Evolutionary conservation across 805 yeast genomes (phyloP), one percentile per base, ranked within the genome.

Genomic region (Ogataea haglerorum): DNA sequence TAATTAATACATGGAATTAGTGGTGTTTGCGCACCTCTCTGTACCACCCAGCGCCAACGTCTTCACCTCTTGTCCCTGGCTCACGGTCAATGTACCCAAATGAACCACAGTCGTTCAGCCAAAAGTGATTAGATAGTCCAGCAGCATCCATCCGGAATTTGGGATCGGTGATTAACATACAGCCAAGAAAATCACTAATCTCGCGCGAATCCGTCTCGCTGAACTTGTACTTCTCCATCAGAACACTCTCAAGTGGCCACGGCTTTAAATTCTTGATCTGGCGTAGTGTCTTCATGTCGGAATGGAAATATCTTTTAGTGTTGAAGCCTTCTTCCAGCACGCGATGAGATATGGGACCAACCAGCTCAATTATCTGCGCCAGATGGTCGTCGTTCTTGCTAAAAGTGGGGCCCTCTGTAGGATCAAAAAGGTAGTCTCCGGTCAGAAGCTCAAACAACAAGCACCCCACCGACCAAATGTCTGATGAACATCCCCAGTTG

Each of bases 391-490:
- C 97, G 61, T 90, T 96, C 56, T 90, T 90, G 35, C 81, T 61
- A 64, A 87, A 91, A 4, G 84, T 69, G 40, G 75, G 77, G 1
- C 90, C 89, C 46, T 78, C 78, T 38, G 80, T 76, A 5, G 99
- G 99, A 60, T 91, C 97, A 61, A 91, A 93, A 36, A 93, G 63
- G 56, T 90, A 90, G 63, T 91, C 98, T 3, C 98, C 98, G 0
- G 99, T 91, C 31, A 91, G 63, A 17, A 93, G 70, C 66, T 93
- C 99, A 64, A 93, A 93, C 1, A 85, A 70, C 54, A 93, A 65
- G 65, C 98, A 90, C 0, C 95, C 97, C 54, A 85, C 70, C n/a
- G 96, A 85, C 99, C 99, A 93, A 34, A 91, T 75, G 64, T 93
- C 99, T 1, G 95, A 82, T 40, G 91, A 80, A 38, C 95, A 89